phyloP scores from a whole-genome alignment of 305 asterid species.

The Fraxinus angustifolia region DNA sequence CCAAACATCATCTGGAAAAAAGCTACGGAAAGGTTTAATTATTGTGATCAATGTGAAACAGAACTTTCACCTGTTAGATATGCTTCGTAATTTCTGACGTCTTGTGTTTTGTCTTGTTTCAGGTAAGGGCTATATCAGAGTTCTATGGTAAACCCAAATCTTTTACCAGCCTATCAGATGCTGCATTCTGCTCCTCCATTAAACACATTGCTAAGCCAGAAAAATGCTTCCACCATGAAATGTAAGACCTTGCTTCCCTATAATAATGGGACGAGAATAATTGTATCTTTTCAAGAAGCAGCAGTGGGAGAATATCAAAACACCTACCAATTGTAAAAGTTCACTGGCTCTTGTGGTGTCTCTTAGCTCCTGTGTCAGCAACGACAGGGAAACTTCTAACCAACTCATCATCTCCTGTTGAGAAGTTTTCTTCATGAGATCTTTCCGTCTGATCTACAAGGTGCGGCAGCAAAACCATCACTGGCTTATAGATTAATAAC shows the following conservation, averaged over 20 bases:
- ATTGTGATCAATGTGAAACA: neutral
- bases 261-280: neutral
- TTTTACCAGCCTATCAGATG: conserved; percentile 38
- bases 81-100: neutral
- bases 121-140: neutral
- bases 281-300: neutral
- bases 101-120: neutral
- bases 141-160: conserved; percentile 40
- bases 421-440: conserved; percentile 22
- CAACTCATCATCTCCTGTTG: conserved; percentile 9
- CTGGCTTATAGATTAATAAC: conserved; percentile 17
- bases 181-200: conserved; percentile 32
- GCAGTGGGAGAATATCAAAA: neutral
- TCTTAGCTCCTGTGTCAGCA: neutral
- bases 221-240: conserved; percentile 27
- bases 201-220: conserved; percentile 43
- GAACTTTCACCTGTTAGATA: neutral
- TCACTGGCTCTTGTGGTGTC: neutral
- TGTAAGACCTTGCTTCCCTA: neutral
- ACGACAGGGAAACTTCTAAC: neutral
- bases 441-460: conserved; percentile 36
- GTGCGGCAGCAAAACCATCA: conserved; percentile 24
- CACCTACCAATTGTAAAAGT: neutral
- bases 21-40: neutral
- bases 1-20: neutral